Evolutionary conservation across 2,329 filamentous ascomycete species (phyloP), one percentile per base, ranked within the genome.

Genomic region (Cadophora sp.): DNA sequence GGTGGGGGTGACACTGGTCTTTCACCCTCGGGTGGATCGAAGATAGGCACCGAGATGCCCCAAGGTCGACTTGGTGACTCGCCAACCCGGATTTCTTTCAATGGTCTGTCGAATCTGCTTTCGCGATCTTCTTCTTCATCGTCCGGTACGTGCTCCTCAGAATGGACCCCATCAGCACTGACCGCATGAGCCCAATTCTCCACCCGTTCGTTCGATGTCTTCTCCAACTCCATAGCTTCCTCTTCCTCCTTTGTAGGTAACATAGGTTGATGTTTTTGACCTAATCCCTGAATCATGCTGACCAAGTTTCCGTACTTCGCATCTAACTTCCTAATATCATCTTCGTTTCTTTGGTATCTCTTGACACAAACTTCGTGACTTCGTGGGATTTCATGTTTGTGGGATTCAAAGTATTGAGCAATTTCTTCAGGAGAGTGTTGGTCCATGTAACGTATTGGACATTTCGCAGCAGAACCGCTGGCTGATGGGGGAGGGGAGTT

Each of bases 381-480:
- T 74, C 95, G 89, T 11, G 95, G 95, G 64, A 98, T 87, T 79
- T 97, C 92, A 80, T 98, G 94, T 79, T 97, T 97, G 82, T 97
- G 94, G 63, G 90, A 94, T 79, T 97, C 93, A 76, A 98, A 93
- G 79, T 97, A 98, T 76, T 92, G 89, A 16, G 95, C 95, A 70
- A 98, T 91, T 77, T 97, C 94, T 81, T 97, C 93, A 1, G 95
- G 93, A 1, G 93, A 94, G 77, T 97, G 94, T 79, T 97, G 91
- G 79, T 97, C 91, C 77, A 97, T 84, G 81, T 92, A 97, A 59
- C 95, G 92, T 69, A 98, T 98, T 2, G 95, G 95, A 79, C 95
- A 98, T 77, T 93, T 93, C 66, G 87, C 83, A 22, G 84, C 82
- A 11, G 85, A 85, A 51, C 79, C 83, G 68, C 85, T 83, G 31